Evolutionary conservation across 169 alveolate species (phyloP), one percentile per base, ranked within the genome.

Genomic region (Plasmodium yoelii): DNA sequence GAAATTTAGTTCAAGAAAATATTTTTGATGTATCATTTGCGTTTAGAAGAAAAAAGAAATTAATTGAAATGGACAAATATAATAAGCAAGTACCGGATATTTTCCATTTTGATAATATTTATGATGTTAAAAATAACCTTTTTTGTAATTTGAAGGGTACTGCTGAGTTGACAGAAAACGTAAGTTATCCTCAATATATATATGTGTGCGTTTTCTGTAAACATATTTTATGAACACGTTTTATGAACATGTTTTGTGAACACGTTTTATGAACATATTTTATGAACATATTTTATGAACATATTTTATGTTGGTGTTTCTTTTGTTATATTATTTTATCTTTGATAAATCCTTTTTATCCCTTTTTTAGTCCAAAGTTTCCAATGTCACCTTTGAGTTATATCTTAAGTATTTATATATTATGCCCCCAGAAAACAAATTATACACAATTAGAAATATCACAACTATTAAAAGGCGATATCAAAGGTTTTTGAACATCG

Each of bases 11-110:
- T 65, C 90, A 80, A 59, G 67, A 28, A 18, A 80, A 80, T 80
- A 80, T 80, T 28, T 80, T 80, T 13, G 90, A 80, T 19, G 67
- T 65, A 65, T 80, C 90, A 8, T 80, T 51, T 18, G 77, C 51
- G 44, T 64, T 80, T 80, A 80, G 65, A 70, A 64, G 82, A 59
- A 65, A 59, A n/a, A 65, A 65, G 59, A n/a, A 67, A 51, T 13
- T 42, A n/a, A 80, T 80, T 10, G 64, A 65, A 80, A 68, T 67
- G 70, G n/a, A 65, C 0, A 80, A 80, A 80, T 80, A 65, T 53
- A 39, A n/a, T 57, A 80, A 80, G 18, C 59, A 34, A 12, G n/a
- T 26, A 10, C 57, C 64, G 24, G 53, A 80, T 47, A 55, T 80
- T 51, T 80, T 80, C 28, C 73, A 65, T 49, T 67, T 65, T 65